Conservation (phyloP, 441 rosid genomes). For the Daphne laureola region DNA sequence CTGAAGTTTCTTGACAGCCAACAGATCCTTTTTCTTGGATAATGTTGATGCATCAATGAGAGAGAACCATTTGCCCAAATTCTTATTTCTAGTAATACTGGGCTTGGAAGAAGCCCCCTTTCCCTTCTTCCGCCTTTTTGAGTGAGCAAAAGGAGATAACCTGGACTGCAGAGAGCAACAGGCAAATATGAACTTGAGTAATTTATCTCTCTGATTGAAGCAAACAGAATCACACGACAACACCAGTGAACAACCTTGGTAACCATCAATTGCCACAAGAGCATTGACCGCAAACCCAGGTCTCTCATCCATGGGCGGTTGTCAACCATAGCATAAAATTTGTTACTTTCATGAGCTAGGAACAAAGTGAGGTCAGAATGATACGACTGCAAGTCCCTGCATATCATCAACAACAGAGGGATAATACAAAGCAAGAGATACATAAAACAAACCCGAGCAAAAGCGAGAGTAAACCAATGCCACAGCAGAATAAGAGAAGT, state of each 20-base stretch:
- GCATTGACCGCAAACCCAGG: conserved; percentile 58
- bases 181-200: conserved; percentile 17
- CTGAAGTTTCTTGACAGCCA: conserved; percentile 64
- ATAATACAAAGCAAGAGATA: background rate
- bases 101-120: conserved; percentile 30
- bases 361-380: conserved; percentile 82
- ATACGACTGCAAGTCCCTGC: conserved; percentile 96
- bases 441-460: no score
- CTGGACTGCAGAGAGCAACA: conserved; percentile 55
- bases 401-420: conserved; percentile 19
- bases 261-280: conserved; percentile 91
- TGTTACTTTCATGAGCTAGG: conserved; percentile 69
- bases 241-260: conserved; percentile 59
- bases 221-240: background rate
- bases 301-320: conserved; percentile 79
- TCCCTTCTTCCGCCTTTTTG: conserved; percentile 49
- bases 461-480: background rate
- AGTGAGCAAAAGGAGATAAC: conserved; percentile 89
- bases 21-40: conserved; percentile 43
- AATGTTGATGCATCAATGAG: conserved; percentile 51
- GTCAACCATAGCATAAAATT: conserved; percentile 80
- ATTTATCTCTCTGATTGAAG: background rate
- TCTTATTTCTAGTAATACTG: conserved; percentile 27
- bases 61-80: conserved; percentile 57
- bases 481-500: conserved; percentile 8